A percentile compares a stretch with the other conserved stretches of the same genome.
Conservation (phyloP, 2,329 filamentous ascomycete genomes). For the Calonectria pauciramosa region DNA sequence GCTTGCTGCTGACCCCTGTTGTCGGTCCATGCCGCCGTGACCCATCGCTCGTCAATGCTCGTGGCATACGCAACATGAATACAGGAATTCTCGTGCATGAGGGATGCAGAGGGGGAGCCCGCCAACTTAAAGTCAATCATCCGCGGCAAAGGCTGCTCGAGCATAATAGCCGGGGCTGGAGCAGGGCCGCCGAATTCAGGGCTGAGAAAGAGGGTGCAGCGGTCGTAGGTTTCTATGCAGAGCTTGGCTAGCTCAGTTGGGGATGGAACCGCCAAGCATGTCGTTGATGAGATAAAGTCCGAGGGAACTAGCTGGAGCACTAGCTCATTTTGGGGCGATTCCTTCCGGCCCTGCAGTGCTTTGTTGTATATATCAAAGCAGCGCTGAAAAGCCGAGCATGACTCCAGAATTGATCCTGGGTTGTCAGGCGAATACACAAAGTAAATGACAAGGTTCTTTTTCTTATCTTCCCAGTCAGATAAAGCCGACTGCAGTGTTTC, state of each 20-base stretch:
- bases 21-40: conserved; percentile 86
- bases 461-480: conserved; percentile 55
- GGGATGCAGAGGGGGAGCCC: conserved; percentile 76
- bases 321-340: conserved; percentile 71
- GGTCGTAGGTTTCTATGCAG: conserved; percentile 83
- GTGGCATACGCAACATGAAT: conserved; percentile 85
- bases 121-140: conserved; percentile 82
- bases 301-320: conserved; percentile 83
- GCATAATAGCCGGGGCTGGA: conserved; percentile 78
- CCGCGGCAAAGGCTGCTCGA: conserved; percentile 79
- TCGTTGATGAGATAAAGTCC: conserved; percentile 74
- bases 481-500: conserved; percentile 63
- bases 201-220: conserved; percentile 68
- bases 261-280: conserved; percentile 72
- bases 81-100: conserved; percentile 83
- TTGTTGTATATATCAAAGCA: conserved; percentile 74
- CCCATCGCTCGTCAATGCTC: conserved; percentile 82
- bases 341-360: conserved; percentile 56
- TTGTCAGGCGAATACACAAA: conserved; percentile 79
- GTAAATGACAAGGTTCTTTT: conserved; percentile 80
- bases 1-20: conserved; percentile 81
- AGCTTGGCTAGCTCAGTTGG: conserved; percentile 72
- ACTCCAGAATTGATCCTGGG: conserved; percentile 73
- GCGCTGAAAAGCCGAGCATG: conserved; percentile 80
- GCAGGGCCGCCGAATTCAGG: conserved; percentile 62